phyloP scores from a whole-genome alignment of 2,329 filamentous ascomycete species.

The Botryotinia narcissicola region DNA sequence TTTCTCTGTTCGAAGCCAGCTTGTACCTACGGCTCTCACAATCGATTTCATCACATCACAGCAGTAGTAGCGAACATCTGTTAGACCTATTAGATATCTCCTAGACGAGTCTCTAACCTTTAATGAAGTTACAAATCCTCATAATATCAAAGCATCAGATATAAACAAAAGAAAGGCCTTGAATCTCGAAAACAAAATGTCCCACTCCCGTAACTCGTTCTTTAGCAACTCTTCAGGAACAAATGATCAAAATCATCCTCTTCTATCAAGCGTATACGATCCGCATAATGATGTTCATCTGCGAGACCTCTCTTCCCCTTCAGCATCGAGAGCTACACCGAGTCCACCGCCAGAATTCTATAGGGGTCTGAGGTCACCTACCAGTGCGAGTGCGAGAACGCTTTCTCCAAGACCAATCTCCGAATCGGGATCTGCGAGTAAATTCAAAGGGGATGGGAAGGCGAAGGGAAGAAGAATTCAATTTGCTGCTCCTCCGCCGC shows the following conservation, averaged over 20 bases:
- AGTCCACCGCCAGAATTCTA: slow-evolving; percentile 16
- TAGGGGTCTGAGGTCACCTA: slow-evolving; percentile 9
- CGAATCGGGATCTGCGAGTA: slow-evolving; percentile 5
- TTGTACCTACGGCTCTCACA: not conserved
- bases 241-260: slow-evolving; percentile 12
- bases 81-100: not conserved
- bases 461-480: slow-evolving; percentile 28
- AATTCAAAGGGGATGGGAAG: not conserved
- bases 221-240: slow-evolving; percentile 5
- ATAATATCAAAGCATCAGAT: not conserved
- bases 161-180: not conserved
- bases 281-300: slow-evolving; percentile 1
- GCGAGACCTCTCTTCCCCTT: slow-evolving; percentile 13
- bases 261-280: not conserved
- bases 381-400: not conserved
- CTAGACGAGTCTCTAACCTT: not conserved
- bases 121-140: not conserved
- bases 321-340: slow-evolving; percentile 10
- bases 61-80: not conserved
- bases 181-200: slow-evolving; percentile 4
- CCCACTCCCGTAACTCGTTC: slow-evolving; percentile 12
- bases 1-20: not conserved
- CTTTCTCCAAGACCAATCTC: slow-evolving; percentile 1
- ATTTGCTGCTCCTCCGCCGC: slow-evolving; percentile 36
- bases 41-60: not conserved